These are phyloP conservation scores for Plasmodium cynomolgi DNA, from an alignment of 169 alveolate genomes.

Conservation along the genomic window DNA sequence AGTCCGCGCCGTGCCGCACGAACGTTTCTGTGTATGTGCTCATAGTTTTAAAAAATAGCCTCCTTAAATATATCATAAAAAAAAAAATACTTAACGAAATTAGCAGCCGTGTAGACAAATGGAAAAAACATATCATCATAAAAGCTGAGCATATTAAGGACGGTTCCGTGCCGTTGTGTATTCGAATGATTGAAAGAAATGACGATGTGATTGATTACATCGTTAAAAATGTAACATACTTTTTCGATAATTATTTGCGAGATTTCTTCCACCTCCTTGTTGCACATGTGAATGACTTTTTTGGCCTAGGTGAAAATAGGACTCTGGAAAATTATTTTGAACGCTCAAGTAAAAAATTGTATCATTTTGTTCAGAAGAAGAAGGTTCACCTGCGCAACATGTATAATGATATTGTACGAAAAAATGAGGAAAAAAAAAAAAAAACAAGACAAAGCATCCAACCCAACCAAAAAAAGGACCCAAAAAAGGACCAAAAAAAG, in stretches of 20 bases:
- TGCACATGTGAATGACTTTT: slow-evolving; percentile 10
- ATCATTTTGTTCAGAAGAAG: slow-evolving; percentile 15
- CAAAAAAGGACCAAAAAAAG: not conserved
- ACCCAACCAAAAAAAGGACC: not conserved
- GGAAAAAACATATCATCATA: slow-evolving; percentile 28
- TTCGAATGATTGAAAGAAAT: not conserved
- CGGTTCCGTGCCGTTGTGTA: not conserved
- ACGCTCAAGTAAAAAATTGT: not conserved
- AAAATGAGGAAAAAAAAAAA: slow-evolving; percentile 12
- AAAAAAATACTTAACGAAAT: slow-evolving; percentile 43
- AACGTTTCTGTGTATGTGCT: slow-evolving; percentile 20
- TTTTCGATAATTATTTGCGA: slow-evolving; percentile 23
- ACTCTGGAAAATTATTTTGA: slow-evolving; percentile 26
- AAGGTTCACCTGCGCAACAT: slow-evolving; percentile 15
- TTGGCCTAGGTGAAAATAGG: slow-evolving; percentile 21
- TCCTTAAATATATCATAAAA: slow-evolving; percentile 36
- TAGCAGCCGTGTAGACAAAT: slow-evolving; percentile 10
- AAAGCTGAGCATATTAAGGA: not conserved
- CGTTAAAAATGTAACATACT: slow-evolving; percentile 18
- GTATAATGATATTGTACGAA: slow-evolving; percentile 2
- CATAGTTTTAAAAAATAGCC: not conserved
- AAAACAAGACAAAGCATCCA: not conserved
- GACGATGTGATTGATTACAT: not conserved
- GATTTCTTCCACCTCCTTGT: slow-evolving; percentile 4
- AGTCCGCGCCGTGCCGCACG: not conserved